Percentiles rank a stretch among this genome's conserved stretches.
Conservation (phyloP, 2,329 filamentous ascomycete species). For the Sclerotinia borealis region DNA sequence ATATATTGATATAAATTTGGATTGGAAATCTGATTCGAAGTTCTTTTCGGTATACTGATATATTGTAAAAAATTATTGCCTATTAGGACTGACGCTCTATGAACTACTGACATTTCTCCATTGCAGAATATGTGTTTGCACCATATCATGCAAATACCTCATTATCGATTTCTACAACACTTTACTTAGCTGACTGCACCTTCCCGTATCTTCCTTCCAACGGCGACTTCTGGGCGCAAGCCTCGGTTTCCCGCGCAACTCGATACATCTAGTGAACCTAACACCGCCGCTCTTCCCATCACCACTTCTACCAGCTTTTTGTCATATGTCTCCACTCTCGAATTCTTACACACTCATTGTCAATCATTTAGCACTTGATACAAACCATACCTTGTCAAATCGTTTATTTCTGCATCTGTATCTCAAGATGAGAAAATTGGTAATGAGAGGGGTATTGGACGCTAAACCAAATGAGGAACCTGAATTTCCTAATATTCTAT, state of each 20-base stretch:
- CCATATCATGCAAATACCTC: neutral
- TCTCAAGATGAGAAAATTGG: neutral
- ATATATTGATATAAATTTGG: neutral
- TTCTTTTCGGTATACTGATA: no score
- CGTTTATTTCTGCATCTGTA: neutral
- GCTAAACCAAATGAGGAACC: neutral
- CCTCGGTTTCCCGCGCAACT: neutral
- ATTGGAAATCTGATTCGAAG: neutral
- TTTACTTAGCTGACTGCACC: neutral
- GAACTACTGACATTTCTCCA: neutral
- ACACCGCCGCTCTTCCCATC: neutral
- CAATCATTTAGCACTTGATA: neutral
- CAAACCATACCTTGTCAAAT: no score
- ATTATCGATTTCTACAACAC: neutral
- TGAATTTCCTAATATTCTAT: neutral
- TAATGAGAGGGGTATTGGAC: neutral
- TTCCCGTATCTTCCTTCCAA: accelerated
- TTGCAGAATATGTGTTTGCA: neutral
- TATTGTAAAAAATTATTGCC: no score
- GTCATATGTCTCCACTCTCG: no score
- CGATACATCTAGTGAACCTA: no score
- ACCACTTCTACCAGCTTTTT: neutral
- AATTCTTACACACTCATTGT: neutral
- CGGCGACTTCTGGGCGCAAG: neutral
- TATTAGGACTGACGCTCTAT: neutral